Evolutionary conservation across 2,329 filamentous ascomycete genomes (phyloP), one percentile per base, ranked within the genome.

Genomic region (Daldinia sp.): DNA sequence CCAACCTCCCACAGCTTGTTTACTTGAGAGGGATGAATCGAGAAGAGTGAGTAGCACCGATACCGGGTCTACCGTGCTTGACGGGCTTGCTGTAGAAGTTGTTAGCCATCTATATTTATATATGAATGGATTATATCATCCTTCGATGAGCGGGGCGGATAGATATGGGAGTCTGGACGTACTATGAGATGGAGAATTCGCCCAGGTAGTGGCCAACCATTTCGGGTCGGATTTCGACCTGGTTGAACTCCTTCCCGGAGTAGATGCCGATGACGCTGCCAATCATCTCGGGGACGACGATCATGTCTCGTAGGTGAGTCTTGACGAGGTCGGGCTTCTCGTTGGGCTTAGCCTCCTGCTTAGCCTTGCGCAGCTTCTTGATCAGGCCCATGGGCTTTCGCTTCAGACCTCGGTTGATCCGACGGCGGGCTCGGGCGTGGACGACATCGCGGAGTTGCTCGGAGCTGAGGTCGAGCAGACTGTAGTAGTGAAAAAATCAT

Each of bases 21-120:
- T 97, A 98, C 89, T 99, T 99, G 83, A 99, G 91, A 83, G 95
- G 95, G 88, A 99, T 99, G 91, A 99, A 99, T 90, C 95, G 93
- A 83, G 95, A 99, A 87, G 94, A 98, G 92, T 99, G 94, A 77
- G 95, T 99, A 79, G 95, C 95, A 96, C 95, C 95, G 80, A 99
- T 99, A 98, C 95, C 95, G 79, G 95, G 95, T 84, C 95, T 88
- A 90, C 95, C 95, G 91, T 99, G 95, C 92, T 98, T 99, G 90
- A 99, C 95, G 79, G 95, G 95, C 87, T 94, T 94, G 92, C 93
- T 96, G 77, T 79, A 64, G 37, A 50, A 69, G 59, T 72, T 75
- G 82, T 91, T 80, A 90, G 87, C 69, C 64, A 49, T 32, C 51
- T 56, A 13, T 39, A 30, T 15, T 23, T 19, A 15, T 41, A 19